Evolutionary conservation across 768 basidiomycete genomes (phyloP).

Genomic region (Brasilioporus rufonigricans): DNA sequence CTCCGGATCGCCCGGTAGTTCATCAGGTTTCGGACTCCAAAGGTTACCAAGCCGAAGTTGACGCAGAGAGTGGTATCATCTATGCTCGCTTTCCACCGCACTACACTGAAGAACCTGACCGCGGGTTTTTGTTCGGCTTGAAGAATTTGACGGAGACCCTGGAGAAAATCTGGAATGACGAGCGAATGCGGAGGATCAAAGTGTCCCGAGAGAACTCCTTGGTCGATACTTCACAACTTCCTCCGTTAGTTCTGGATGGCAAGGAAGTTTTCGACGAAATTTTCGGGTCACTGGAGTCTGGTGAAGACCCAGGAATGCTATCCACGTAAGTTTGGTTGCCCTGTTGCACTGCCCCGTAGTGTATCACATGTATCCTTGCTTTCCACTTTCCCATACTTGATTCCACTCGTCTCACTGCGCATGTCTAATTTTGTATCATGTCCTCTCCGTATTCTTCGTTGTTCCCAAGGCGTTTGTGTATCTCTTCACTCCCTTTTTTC

Average conservation of each 20-base stretch:
- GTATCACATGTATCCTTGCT: background rate
- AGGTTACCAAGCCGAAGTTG: constrained; percentile 80
- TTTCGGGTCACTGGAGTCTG: constrained; percentile 47
- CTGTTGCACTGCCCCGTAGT: background rate
- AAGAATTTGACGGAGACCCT: constrained; percentile 75
- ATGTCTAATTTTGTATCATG: constrained; percentile 11
- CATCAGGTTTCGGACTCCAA: constrained; percentile 56
- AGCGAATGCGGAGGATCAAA: constrained; percentile 70
- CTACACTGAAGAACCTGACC: constrained; percentile 84
- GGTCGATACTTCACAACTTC: constrained; percentile 47
- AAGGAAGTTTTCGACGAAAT: constrained; percentile 80
- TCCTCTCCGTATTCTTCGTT: background rate
- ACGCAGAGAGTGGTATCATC: constrained; percentile 77
- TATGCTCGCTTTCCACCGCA: constrained; percentile 95
- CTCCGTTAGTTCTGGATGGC: constrained; percentile 65
- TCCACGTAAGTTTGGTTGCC: constrained; percentile 49
- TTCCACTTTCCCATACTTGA: background rate
- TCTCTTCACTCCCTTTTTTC: background rate
- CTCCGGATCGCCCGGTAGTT: constrained; percentile 37
- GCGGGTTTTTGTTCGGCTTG: constrained; percentile 91
- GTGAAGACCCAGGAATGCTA: constrained; percentile 72
- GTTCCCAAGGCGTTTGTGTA: background rate
- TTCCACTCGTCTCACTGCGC: constrained; percentile 2
- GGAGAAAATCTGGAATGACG: constrained; percentile 85
- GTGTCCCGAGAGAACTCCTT: constrained; percentile 55